Conservation (phyloP, 768 basidiomycete genomes). For the Crucibulum laeve region DNA sequence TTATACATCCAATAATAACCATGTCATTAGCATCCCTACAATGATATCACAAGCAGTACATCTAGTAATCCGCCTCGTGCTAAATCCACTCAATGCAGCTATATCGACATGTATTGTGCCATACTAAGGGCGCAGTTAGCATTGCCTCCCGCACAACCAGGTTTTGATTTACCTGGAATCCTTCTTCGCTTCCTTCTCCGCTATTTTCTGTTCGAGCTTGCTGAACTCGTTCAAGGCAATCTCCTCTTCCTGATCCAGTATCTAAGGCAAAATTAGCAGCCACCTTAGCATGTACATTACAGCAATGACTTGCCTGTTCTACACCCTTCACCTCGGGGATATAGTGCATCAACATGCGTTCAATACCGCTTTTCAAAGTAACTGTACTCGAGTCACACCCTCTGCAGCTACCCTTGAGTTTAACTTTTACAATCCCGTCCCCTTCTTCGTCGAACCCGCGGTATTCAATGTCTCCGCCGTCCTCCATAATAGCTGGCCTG, state of each 20-base stretch:
- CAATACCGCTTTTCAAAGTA: constrained; percentile 94
- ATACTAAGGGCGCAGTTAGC: constrained; percentile 39
- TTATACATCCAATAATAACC: too few relatives aligned
- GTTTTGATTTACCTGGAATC: constrained; percentile 37
- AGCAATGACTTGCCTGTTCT: constrained; percentile 58
- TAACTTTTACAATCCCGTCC: constrained; percentile 74
- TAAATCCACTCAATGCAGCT: too few relatives aligned
- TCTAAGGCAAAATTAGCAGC: constrained; percentile 36
- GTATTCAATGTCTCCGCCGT: constrained; percentile 98
- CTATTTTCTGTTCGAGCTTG: constrained; percentile 76
- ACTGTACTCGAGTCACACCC: constrained; percentile 94
- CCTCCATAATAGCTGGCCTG: constrained; percentile 96
- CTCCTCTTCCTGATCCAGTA: constrained; percentile 86
- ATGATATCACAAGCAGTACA: too few relatives aligned
- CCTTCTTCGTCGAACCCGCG: constrained; percentile 84
- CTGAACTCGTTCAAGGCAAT: constrained; percentile 85
- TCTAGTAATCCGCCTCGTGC: too few relatives aligned
- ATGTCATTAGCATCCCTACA: too few relatives aligned
- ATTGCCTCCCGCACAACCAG: background rate
- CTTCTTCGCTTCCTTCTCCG: constrained; percentile 36
- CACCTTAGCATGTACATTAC: background rate
- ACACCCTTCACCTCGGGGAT: constrained; percentile 94
- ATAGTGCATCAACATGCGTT: constrained; percentile 99
- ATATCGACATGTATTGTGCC: constrained; percentile 82
- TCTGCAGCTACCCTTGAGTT: constrained; percentile 94